phyloP scores from a whole-genome alignment of 495 filamentous ascomycete species.

The Trypethelium eluteriae region DNA sequence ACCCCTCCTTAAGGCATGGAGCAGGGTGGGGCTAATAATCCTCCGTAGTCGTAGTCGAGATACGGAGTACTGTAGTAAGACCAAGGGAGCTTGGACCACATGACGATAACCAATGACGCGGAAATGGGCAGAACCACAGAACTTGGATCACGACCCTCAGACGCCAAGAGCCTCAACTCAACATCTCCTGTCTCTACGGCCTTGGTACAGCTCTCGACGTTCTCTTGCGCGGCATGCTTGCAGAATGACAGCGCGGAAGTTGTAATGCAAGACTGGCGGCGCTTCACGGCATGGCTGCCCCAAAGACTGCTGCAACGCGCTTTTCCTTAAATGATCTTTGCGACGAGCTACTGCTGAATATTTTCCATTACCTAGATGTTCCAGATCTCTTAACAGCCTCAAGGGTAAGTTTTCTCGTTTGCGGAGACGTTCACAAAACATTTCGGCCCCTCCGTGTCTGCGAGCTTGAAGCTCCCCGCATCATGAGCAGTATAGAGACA shows the following conservation, averaged over 20 bases:
- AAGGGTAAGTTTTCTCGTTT: background rate
- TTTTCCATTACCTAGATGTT: constrained; percentile 58
- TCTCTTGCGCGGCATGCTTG: background rate
- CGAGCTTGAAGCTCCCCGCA: background rate
- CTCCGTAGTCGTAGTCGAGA: too few relatives aligned
- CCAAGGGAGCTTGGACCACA: background rate
- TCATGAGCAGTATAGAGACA: background rate
- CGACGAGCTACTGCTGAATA: constrained; percentile 60
- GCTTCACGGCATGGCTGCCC: constrained; percentile 4
- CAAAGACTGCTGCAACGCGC: background rate
- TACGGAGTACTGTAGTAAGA: background rate
- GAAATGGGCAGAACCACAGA: background rate
- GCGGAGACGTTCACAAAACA: background rate
- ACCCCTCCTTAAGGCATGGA: too few relatives aligned
- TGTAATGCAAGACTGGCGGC: background rate
- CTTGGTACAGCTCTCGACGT: background rate
- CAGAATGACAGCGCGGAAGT: background rate
- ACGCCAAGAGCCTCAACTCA: background rate
- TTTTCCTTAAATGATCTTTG: constrained; percentile 18
- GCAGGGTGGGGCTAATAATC: too few relatives aligned
- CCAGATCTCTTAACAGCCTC: constrained; percentile 22
- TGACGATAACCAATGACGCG: background rate
- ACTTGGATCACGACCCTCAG: background rate
- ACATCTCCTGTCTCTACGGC: background rate
- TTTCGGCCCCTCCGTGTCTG: background rate